Base-by-base conservation (phyloP, 2,329 filamentous ascomycete genomes). In the Parascedosporium putredinis region DNA sequence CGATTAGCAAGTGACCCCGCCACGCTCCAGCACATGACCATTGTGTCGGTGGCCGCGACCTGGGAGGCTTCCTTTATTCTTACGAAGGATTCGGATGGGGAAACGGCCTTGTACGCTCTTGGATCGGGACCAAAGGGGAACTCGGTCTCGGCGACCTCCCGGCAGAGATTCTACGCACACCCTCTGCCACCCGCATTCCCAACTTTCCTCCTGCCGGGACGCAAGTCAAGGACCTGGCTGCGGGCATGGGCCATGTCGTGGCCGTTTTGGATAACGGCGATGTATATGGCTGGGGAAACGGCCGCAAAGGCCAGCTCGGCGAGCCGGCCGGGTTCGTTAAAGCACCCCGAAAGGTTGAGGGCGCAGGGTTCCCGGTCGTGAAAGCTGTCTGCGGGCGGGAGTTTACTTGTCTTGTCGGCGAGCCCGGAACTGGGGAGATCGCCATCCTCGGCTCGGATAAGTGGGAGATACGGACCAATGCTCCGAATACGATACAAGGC, bases 211-310 rank as follows among this genome's bases (percentile, higher is more conserved):
- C 84, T 0, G 7, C 55, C 1, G 77, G 67, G 0, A 74, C 74
- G 0, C 65, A 70, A n/a, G 63, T 95, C 3, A 65, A 78, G 1
- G 76, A 84, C 51, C 61, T 96, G 23, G 71, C 83, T 2, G 84
- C 86, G 9, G 81, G 86, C 27, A 85, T 95, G 72, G 81, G 80
- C 20, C 93, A 98, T 61, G 80, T 81, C 0, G 77, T 94, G 14
- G 79, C 71, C 2, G 76, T 96, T 0, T 66, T 95, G 3, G 76
- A 76, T 40, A 84, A 85, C 60, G 91, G 90, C 0, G 75, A 85
- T 14, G 82, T 83, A 1, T 95, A 86, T 62, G 90, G 88, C 2
- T 97, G 91, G 91, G 93, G 93, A 0, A 87, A 81, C 58, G 84
- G 86, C 12, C 78, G 88, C 22, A 93, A 95, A 61, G 87, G 87